Evolutionary conservation across 148 eudicot genomes (phyloP).

Genomic region (Cornus kousa): DNA sequence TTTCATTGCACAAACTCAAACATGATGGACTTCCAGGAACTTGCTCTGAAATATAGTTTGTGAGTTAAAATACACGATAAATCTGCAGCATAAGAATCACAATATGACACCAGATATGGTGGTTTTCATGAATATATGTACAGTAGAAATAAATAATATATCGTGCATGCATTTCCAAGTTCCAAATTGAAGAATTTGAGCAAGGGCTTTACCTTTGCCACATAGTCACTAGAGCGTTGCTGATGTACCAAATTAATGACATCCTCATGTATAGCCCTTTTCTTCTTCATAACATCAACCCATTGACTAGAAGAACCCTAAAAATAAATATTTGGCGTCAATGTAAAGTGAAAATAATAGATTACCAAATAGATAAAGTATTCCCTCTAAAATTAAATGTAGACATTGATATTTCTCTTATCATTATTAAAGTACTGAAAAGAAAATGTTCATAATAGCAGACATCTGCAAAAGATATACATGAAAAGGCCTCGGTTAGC

Average conservation of each 20-base stretch:
- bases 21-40: background rate
- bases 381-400: background rate
- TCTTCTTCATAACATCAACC: constrained; percentile 90
- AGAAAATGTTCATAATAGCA: background rate
- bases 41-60: background rate
- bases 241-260: constrained; percentile 59
- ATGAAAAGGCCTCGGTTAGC: no score
- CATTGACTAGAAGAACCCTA: constrained; percentile 77
- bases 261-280: constrained; percentile 79
- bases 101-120: background rate
- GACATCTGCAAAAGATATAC: background rate
- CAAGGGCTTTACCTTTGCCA: constrained; percentile 40
- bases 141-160: background rate
- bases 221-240: constrained; percentile 39
- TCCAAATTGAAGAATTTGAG: background rate
- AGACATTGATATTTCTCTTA: background rate
- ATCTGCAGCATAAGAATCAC: background rate
- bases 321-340: constrained; percentile 8
- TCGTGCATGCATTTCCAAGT: background rate
- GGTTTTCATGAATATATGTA: background rate
- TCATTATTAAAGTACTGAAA: background rate
- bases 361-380: background rate
- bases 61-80: background rate
- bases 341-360: background rate
- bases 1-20: background rate